phyloP scores from a whole-genome alignment of 2,329 filamentous ascomycete species.

The Sarocladium strictum region DNA sequence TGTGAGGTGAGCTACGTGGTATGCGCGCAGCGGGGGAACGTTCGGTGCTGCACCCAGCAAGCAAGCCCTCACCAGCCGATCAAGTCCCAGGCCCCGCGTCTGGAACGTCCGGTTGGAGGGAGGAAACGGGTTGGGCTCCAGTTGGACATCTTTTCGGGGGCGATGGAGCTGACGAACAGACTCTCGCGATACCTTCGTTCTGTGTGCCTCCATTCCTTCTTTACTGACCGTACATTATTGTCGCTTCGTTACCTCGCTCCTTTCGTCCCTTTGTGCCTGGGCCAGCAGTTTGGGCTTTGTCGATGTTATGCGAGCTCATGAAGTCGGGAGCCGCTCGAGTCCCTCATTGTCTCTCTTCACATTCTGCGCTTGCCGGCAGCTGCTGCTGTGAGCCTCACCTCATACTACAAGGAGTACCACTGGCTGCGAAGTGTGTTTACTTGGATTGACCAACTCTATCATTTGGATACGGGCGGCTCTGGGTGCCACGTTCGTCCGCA shows the following conservation, averaged over 20 bases:
- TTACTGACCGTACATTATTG: not conserved
- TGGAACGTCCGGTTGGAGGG: not conserved
- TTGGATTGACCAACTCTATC: not conserved
- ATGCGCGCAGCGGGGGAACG: not conserved
- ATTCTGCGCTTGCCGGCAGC: not conserved
- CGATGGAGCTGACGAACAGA: not conserved
- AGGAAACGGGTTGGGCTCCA: slow-evolving; percentile 2
- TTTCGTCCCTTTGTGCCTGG: no score
- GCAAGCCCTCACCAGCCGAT: not conserved
- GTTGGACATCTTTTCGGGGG: slow-evolving; percentile 3
- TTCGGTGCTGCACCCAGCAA: not conserved
- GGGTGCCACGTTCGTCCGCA: not conserved
- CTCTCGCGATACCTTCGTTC: slow-evolving; percentile 2
- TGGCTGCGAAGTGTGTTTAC: not conserved
- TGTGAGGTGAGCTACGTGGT: slow-evolving; percentile 3
- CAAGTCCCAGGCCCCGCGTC: slow-evolving; percentile 1
- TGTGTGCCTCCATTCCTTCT: not conserved
- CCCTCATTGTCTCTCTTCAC: not conserved
- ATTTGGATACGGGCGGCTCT: not conserved
- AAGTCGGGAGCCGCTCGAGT: not conserved
- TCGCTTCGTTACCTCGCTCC: no score
- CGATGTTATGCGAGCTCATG: not conserved
- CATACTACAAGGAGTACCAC: not conserved
- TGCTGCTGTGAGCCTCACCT: not conserved
- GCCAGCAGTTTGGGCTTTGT: not conserved